phyloP scores from a whole-genome alignment of 495 filamentous ascomycete species.

The Hypomontagnella submonticulosa region DNA sequence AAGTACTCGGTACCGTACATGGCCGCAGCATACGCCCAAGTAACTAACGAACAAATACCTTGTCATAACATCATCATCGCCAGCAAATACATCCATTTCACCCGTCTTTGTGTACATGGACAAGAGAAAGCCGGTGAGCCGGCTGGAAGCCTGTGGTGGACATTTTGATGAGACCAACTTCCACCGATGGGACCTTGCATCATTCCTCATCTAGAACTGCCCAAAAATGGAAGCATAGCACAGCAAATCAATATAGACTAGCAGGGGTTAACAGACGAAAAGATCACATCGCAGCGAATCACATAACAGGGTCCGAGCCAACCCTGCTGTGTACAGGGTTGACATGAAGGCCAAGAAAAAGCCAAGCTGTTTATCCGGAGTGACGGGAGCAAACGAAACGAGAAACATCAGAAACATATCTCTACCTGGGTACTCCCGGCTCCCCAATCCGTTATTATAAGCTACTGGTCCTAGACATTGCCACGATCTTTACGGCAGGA shows the following conservation, averaged over 20 bases:
- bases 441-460: conserved; percentile 6
- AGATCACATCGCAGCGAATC: conserved; percentile 34
- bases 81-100: conserved; percentile 11
- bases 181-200: conserved; percentile 43
- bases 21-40: conserved; percentile 1
- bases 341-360: conserved; percentile 36
- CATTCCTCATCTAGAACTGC: conserved; percentile 37
- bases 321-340: conserved; percentile 24
- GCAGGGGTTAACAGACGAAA: conserved; percentile 32
- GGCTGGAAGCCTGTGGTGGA: conserved; percentile 16
- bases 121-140: conserved; percentile 30
- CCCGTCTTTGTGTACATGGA: conserved; percentile 25
- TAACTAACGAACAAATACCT: conserved; percentile 27
- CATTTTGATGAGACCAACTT: conserved; percentile 29
- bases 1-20: conserved; percentile 27
- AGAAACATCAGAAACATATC: conserved; percentile 29
- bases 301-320: conserved; percentile 28
- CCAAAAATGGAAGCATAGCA: conserved; percentile 31
- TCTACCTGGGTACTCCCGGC: conserved; percentile 9
- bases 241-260: conserved; percentile 37
- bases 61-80: conserved; percentile 33
- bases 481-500: conserved; percentile 26
- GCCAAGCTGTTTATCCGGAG: conserved; percentile 41
- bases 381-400: conserved; percentile 41
- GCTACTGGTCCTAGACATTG: conserved; percentile 15